phyloP scores from a whole-genome alignment of 352 stramenopile species.

The Globisporangium splendens region DNA sequence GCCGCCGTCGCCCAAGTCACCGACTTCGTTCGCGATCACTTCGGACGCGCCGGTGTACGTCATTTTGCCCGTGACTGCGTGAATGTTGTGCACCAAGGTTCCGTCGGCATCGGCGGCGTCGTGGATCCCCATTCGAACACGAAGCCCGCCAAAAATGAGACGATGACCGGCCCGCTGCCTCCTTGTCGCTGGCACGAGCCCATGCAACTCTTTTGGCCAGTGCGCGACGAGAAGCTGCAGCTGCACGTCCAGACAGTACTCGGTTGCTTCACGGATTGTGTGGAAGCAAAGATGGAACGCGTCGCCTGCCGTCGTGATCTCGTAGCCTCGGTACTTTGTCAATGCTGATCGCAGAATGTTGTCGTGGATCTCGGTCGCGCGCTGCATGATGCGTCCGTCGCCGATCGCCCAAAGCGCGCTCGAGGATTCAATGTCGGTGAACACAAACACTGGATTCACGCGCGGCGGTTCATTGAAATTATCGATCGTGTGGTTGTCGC shows the following conservation, averaged over 20 bases:
- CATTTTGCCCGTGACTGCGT: conserved; percentile 57
- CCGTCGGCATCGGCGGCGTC: conserved; percentile 41
- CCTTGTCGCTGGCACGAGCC: conserved; percentile 36
- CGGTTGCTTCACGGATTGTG: conserved; percentile 48
- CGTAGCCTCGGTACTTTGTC: conserved; percentile 56
- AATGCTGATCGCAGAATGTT: conserved; percentile 49
- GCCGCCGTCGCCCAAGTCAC: conserved; percentile 46
- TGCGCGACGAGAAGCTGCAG: conserved; percentile 44
- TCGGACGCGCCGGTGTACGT: conserved; percentile 53
- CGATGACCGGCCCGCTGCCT: conserved; percentile 35
- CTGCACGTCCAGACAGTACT: conserved; percentile 62
- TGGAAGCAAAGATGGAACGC: conserved; percentile 66
- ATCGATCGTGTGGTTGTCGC: conserved; percentile 5
- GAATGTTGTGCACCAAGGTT: conserved; percentile 38
- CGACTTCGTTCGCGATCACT: conserved; percentile 56
- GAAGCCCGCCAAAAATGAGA: conserved; percentile 45
- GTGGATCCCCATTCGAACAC: conserved; percentile 64
- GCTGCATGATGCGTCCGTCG: conserved; percentile 42
- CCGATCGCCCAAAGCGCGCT: conserved; percentile 1
- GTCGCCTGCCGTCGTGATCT: conserved; percentile 58
- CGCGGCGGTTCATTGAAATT: neutral
- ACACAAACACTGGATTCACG: no score
- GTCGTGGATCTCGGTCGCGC: conserved; percentile 51
- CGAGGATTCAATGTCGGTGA: no score
- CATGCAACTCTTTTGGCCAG: conserved; percentile 53